Conservation (phyloP, 768 basidiomycete species). For the Hygrophorus pudorinus region DNA sequence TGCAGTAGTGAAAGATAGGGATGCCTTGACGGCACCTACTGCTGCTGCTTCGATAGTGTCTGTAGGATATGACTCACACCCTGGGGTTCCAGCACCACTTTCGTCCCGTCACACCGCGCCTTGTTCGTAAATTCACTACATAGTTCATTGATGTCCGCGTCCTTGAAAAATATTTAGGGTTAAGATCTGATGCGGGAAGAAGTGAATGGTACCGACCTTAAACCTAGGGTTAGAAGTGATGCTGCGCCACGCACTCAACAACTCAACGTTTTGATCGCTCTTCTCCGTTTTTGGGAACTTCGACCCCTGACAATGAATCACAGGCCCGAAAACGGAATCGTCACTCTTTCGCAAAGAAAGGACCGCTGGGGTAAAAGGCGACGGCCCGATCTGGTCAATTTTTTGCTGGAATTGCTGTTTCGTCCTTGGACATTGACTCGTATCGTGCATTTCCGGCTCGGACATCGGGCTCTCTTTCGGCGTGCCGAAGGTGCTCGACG, state of each 20-base stretch:
- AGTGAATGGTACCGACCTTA: constrained; percentile 40
- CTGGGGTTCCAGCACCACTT: constrained; percentile 63
- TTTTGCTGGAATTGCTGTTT: constrained; percentile 39
- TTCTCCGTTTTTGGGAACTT: constrained; percentile 58
- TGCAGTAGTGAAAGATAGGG: too few species aligned
- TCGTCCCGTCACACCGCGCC: constrained; percentile 76
- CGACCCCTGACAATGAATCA: constrained; percentile 59
- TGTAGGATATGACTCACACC: constrained; percentile 40
- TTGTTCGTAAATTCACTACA: constrained; percentile 75
- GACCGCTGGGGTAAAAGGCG: constrained; percentile 39
- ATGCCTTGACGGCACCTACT: too few species aligned
- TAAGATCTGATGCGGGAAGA: constrained; percentile 4
- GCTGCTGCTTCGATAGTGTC: constrained; percentile 16
- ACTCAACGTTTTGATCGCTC: constrained; percentile 67
- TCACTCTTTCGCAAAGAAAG: constrained; percentile 31
- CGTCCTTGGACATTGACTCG: constrained; percentile 39
- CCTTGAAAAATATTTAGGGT: constrained; percentile 27
- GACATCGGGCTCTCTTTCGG: constrained; percentile 23
- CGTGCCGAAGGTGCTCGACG: constrained; percentile 26
- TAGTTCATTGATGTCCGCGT: constrained; percentile 68
- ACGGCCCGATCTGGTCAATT: constrained; percentile 48
- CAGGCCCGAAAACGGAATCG: constrained; percentile 34
- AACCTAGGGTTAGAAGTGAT: constrained; percentile 69
- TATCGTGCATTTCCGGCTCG: constrained; percentile 13
- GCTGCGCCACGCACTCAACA: constrained; percentile 68